Conservation (phyloP, 768 basidiomycete genomes). For the Phaffia australis region DNA sequence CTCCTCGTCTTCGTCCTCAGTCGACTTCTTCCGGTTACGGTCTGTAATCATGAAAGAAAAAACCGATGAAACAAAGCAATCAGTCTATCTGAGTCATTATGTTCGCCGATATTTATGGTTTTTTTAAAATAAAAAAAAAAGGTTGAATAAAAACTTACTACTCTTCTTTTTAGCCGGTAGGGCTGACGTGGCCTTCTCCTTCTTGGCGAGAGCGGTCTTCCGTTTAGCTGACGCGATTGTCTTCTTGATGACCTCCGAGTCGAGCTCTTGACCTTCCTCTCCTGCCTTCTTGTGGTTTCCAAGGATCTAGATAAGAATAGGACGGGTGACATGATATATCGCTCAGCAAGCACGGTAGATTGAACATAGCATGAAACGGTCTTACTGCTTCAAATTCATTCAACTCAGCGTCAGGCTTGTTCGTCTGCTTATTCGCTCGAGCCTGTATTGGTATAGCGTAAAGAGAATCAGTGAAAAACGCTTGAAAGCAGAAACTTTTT, state of each 20-base stretch:
- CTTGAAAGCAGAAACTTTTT: not conserved
- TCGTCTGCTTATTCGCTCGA: slow-evolving; percentile 77
- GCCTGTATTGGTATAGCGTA: slow-evolving; percentile 43
- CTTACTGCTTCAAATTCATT: slow-evolving; percentile 83
- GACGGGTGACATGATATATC: not conserved
- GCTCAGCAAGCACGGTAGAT: not conserved
- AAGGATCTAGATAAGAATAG: slow-evolving; percentile 52
- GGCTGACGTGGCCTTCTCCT: not conserved
- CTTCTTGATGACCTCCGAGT: slow-evolving; percentile 73
- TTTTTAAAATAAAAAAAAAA: too few species aligned
- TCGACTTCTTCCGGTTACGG: too few species aligned
- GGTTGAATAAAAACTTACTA: not conserved
- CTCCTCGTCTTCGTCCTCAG: not conserved
- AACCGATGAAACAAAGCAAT: not conserved
- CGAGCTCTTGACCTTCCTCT: slow-evolving; percentile 79
- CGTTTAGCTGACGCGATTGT: slow-evolving; percentile 55
- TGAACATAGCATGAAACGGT: not conserved
- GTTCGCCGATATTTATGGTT: too few species aligned
- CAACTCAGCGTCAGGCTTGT: slow-evolving; percentile 83
- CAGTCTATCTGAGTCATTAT: too few species aligned
- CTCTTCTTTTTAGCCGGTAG: not conserved
- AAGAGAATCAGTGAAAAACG: not conserved
- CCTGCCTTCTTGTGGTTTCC: slow-evolving; percentile 74
- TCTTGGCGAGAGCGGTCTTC: slow-evolving; percentile 29
- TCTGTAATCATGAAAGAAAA: not conserved